Evolutionary conservation across 2,329 filamentous ascomycete species (phyloP), one percentile per base, ranked within the genome.

Genomic region (Apiospora pterosperma): DNA sequence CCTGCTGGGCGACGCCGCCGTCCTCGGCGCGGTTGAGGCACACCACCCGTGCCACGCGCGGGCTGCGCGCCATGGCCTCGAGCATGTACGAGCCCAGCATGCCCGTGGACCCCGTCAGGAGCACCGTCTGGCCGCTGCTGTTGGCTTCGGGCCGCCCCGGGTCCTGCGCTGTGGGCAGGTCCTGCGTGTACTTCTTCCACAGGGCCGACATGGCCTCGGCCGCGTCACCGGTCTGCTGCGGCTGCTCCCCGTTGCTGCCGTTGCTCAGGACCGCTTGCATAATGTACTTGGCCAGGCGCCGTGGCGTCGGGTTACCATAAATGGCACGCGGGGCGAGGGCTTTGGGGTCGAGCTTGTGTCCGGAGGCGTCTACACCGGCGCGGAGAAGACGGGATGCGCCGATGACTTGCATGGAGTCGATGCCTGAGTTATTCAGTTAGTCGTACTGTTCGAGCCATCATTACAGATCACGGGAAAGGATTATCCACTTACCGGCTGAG

Each of bases 91-190:
- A 80, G 0, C 83, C 83, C 21, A 85, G 67, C 5, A 79, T 81
- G 8, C 83, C 83, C 0, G 83, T 85, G 5, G 79, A 81, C 16
- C 81, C 84, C 0, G 82, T 85, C 23, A 85, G 66, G 8, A 82
- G 61, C 6, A 84, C 76, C 4, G 74, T 78, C 62, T 83, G 76
- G 44, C 75, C 75, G 1, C 77, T 71, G 36, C 75, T 71, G 0
- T 66, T 64, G 1, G 77, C 72, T 2, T 73, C 63, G 5, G 74
- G 71, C 60, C 76, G 76, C 55, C 69, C 64, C 11, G 64, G 61
- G 14, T 36, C 16, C 23, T 6, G 8, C 7, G 36, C 36, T 8
- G 16, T 16, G 4, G 70, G 74, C 25, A 79, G 68, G 62, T 76
- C 65, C 7, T 62, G 59, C 2, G 75, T 78, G 66, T 79, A 79